Base-by-base conservation (phyloP, 2,329 filamentous ascomycete species). In the Fusarium sp. region DNA sequence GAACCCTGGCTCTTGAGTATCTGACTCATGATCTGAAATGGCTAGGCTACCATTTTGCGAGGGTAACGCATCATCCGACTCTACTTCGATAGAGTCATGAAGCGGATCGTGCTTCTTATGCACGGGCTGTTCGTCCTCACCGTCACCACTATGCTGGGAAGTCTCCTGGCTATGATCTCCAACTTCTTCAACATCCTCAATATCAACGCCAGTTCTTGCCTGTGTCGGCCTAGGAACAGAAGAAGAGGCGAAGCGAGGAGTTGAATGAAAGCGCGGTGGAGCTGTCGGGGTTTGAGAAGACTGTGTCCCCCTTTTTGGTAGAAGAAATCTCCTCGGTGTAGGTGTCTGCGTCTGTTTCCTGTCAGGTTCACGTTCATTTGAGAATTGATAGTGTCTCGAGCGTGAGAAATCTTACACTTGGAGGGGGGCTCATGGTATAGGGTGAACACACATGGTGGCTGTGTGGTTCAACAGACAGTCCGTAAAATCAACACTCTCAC, bases 301-400 rank as follows among this genome's bases (percentile, higher is more conserved):
- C 49, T 75, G 73, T n/a, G 76, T 71, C 15, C 73, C 71, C 30
- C 78, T 65, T 56, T 78, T 80, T 4, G 78, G 71, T 8, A 78
- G 73, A 54, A 81, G 71, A 56, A 82, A 82, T 7, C 78, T 76
- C 61, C 79, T 75, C 20, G 80, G 78, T 8, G 78, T 75, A 6
- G 80, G 78, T 33, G 80, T 82, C 80, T 82, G 78, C 32, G 80
- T 82, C 80, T 82, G 45, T 40, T 33, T 7, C 23, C n/a, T 4
- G 37, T 68, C 39, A 68, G 39, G 13, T 17, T 32, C 11, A 22
- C 23, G 23, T 27, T 7, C 20, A 41, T 25, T 37, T 37, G 17
- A 22, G 15, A 41, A 20, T 37, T 37, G 20, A 22, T 13, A 45
- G n/a, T 22, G 14, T 19, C 35, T 30, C 27, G 27, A 30, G 11